Evolutionary conservation across 192 early-diverging fungal genomes (phyloP).

Genomic region (Lobosporangium transversale): DNA sequence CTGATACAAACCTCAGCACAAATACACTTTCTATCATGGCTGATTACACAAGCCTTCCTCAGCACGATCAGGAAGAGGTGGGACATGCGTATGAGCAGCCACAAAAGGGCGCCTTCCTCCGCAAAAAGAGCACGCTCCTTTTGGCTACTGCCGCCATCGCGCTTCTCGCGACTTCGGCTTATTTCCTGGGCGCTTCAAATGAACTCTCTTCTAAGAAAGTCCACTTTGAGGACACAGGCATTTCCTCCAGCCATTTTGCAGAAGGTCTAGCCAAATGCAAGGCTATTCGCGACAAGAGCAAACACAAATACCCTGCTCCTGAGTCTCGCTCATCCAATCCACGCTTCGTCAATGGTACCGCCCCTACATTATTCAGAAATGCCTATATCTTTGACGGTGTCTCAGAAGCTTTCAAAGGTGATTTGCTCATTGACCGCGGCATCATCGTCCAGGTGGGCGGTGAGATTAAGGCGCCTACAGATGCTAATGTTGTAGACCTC

Average conservation of each 20-base stretch:
- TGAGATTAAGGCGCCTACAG: slow-evolving; percentile 47
- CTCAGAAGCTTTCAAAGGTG: slow-evolving; percentile 43
- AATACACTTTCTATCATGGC: slow-evolving; percentile 12
- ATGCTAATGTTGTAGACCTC: slow-evolving; percentile 65
- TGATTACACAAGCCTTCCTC: slow-evolving; percentile 39
- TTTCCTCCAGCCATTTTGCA: slow-evolving; percentile 36
- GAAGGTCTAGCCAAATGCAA: slow-evolving; percentile 43
- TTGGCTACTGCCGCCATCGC: slow-evolving; percentile 44
- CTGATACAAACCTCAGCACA: neutral
- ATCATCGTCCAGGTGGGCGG: slow-evolving; percentile 62
- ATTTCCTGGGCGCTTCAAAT: slow-evolving; percentile 39
- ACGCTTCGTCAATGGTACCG: slow-evolving; percentile 49
- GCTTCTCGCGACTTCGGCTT: slow-evolving; percentile 38
- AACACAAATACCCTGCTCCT: slow-evolving; percentile 23
- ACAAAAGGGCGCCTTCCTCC: slow-evolving; percentile 28
- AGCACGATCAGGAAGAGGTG: slow-evolving; percentile 44
- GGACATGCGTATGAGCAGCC: slow-evolving; percentile 30
- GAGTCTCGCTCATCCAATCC: slow-evolving; percentile 55
- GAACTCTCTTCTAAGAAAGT: slow-evolving; percentile 37
- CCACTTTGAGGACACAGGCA: slow-evolving; percentile 40
- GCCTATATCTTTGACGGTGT: slow-evolving; percentile 69
- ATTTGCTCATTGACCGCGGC: slow-evolving; percentile 67
- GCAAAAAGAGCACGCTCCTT: slow-evolving; percentile 40
- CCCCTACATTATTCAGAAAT: slow-evolving; percentile 64
- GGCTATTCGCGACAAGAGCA: slow-evolving; percentile 27